These are phyloP conservation scores for Syzygium malaccense DNA, from an alignment of 441 rosid genomes.

Conservation along the genomic window DNA sequence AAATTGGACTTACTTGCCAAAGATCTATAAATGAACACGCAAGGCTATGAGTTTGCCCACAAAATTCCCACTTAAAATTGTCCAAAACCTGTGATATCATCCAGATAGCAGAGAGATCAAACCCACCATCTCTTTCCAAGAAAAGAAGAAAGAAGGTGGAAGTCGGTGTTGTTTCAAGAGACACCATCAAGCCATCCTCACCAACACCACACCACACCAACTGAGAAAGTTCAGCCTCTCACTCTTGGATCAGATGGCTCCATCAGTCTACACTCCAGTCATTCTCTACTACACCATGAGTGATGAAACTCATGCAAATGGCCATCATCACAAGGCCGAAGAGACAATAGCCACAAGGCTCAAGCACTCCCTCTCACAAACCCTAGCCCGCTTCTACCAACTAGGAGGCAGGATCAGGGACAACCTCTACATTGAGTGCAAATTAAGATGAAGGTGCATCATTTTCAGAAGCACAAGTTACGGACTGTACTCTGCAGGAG, in stretches of 20 bases:
- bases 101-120: background rate
- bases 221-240: too few relatives aligned
- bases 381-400: too few relatives aligned
- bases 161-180: background rate
- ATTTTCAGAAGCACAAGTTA: too few relatives aligned
- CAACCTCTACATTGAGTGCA: too few relatives aligned
- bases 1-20: background rate
- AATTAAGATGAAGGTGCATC: too few relatives aligned
- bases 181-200: background rate
- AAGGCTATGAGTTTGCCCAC: background rate
- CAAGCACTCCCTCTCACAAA: too few relatives aligned
- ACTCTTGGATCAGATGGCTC: too few relatives aligned
- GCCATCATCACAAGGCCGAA: too few relatives aligned
- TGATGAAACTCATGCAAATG: too few relatives aligned
- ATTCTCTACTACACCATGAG: background rate
- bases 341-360: too few relatives aligned
- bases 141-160: background rate
- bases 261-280: background rate
- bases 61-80: background rate
- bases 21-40: background rate
- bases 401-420: too few relatives aligned
- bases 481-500: too few relatives aligned
- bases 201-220: background rate
- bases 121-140: background rate
- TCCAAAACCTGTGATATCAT: background rate